phyloP scores from a whole-genome alignment of 2,329 filamentous ascomycete species.

The Cytospora leucostoma region DNA sequence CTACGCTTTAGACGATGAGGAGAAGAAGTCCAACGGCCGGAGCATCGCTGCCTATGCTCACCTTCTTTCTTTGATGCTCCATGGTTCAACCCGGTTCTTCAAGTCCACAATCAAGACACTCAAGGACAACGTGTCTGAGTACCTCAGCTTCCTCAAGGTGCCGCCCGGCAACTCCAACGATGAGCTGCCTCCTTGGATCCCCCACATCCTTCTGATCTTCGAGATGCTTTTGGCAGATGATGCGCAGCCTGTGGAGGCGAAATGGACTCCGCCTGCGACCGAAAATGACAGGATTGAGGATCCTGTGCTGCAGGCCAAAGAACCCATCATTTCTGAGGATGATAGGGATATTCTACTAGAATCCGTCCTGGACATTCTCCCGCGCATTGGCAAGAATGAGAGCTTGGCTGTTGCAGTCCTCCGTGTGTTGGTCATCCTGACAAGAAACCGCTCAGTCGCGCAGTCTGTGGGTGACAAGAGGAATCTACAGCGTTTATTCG shows the following conservation, averaged over 20 bases:
- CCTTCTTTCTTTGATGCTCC: slow-evolving; percentile 82
- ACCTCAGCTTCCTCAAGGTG: slow-evolving; percentile 78
- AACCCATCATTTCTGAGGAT: slow-evolving; percentile 63
- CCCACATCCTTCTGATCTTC: slow-evolving; percentile 84
- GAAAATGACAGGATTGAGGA: slow-evolving; percentile 52
- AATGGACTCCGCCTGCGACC: slow-evolving; percentile 63
- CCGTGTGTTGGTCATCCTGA: slow-evolving; percentile 84
- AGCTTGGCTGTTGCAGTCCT: slow-evolving; percentile 79
- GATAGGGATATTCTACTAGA: slow-evolving; percentile 73
- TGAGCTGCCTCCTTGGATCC: slow-evolving; percentile 88
- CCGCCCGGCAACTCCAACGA: slow-evolving; percentile 67
- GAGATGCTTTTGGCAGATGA: slow-evolving; percentile 91
- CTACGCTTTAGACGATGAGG: slow-evolving; percentile 60
- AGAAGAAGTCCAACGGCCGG: slow-evolving; percentile 62
- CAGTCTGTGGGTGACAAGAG: slow-evolving; percentile 79
- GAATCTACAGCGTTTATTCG: slow-evolving; percentile 85
- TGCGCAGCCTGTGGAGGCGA: slow-evolving; percentile 72
- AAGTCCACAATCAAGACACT: slow-evolving; percentile 72
- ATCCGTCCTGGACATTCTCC: slow-evolving; percentile 78
- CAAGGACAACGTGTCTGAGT: slow-evolving; percentile 72
- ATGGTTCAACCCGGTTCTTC: slow-evolving; percentile 78
- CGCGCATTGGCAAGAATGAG: slow-evolving; percentile 84
- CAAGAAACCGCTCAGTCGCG: slow-evolving; percentile 74
- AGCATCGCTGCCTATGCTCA: slow-evolving; percentile 88
- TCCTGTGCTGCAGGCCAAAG: slow-evolving; percentile 60